Percentiles rank a stretch among this genome's conserved stretches.
These are phyloP conservation scores for Aquilaria agallochum DNA, from an alignment of 441 rosid species.

Conservation along the genomic window DNA sequence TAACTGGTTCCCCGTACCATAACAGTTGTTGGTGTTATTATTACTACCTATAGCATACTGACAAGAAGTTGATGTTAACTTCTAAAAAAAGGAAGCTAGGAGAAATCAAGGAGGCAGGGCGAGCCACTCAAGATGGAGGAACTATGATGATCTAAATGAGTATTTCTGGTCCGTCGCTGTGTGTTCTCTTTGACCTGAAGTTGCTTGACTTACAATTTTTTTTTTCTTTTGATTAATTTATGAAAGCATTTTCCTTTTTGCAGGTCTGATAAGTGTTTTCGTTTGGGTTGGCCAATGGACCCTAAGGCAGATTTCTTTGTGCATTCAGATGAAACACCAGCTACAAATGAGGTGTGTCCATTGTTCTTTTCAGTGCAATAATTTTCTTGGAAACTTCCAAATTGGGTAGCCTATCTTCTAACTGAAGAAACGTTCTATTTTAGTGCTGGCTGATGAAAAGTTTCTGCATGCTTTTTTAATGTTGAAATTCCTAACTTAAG, in stretches of 20 bases:
- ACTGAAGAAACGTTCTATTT: too few relatives aligned
- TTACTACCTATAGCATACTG: constrained; percentile 10
- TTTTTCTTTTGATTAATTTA: constrained; percentile 9
- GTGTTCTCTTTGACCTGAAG: neutral
- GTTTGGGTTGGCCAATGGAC: constrained; percentile 76
- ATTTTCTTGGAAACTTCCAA: too few relatives aligned
- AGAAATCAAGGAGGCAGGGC: constrained; percentile 81
- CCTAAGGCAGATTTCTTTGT: constrained; percentile 65
- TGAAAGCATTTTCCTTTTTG: constrained; percentile 12
- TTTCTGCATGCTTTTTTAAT: too few relatives aligned
- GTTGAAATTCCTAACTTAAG: too few relatives aligned
- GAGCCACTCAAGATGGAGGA: constrained; percentile 99
- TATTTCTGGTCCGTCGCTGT: constrained; percentile 79
- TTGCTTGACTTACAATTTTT: constrained; percentile 4
- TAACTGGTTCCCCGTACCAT: constrained; percentile 2
- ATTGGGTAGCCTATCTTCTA: too few relatives aligned
- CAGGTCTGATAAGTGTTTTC: constrained; percentile 84
- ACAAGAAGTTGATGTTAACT: constrained; percentile 20
- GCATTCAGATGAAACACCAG: constrained; percentile 41
- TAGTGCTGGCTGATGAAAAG: too few relatives aligned
- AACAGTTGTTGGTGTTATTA: neutral
- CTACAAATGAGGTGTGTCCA: constrained; percentile 34
- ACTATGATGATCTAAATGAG: constrained; percentile 97
- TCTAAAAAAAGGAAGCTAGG: constrained; percentile 64
- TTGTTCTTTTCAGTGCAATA: too few relatives aligned